These are phyloP conservation scores for Candida dajiaensis DNA, from an alignment of 805 yeast species.

Conservation along the genomic window DNA sequence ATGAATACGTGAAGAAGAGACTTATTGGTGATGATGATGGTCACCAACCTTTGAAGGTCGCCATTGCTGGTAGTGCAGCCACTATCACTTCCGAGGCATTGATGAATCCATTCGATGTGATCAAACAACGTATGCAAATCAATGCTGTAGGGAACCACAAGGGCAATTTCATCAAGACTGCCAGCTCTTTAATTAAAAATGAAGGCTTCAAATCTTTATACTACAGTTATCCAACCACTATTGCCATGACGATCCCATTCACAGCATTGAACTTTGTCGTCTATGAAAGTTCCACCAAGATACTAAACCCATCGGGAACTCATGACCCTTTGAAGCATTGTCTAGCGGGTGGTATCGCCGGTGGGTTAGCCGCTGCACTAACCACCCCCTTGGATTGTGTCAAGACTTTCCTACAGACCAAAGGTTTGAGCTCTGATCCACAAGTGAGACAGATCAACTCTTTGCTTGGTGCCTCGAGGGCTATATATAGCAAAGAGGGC, in stretches of 20 bases:
- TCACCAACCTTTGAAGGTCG: slow-evolving; percentile 75
- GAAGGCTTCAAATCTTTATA: slow-evolving; percentile 79
- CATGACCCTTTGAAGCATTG: slow-evolving; percentile 95
- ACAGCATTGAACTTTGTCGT: slow-evolving; percentile 91
- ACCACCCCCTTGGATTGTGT: slow-evolving; percentile 94
- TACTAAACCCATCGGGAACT: slow-evolving; percentile 67
- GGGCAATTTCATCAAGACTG: slow-evolving; percentile 11
- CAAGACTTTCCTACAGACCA: slow-evolving; percentile 86
- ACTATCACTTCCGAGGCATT: slow-evolving; percentile 87
- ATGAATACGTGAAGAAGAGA: slow-evolving; percentile 57
- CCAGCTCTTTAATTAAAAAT: slow-evolving; percentile 21
- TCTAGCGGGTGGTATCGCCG: slow-evolving; percentile 87
- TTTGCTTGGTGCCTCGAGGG: slow-evolving; percentile 63
- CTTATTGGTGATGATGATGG: slow-evolving; percentile 28
- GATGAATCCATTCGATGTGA: slow-evolving; percentile 96
- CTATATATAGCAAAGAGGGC: slow-evolving; percentile 57
- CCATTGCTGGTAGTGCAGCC: slow-evolving; percentile 89
- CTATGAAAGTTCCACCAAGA: slow-evolving; percentile 71
- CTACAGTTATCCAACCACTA: slow-evolving; percentile 92
- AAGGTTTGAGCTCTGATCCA: slow-evolving; percentile 41
- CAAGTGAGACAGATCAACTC: slow-evolving; percentile 50
- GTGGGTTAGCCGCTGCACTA: slow-evolving; percentile 90
- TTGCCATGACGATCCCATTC: slow-evolving; percentile 88
- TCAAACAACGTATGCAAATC: slow-evolving; percentile 91
- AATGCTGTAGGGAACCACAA: slow-evolving; percentile 7